Conservation (phyloP, 2,329 filamentous ascomycete genomes). For the Microcyclospora tardicrescens region DNA sequence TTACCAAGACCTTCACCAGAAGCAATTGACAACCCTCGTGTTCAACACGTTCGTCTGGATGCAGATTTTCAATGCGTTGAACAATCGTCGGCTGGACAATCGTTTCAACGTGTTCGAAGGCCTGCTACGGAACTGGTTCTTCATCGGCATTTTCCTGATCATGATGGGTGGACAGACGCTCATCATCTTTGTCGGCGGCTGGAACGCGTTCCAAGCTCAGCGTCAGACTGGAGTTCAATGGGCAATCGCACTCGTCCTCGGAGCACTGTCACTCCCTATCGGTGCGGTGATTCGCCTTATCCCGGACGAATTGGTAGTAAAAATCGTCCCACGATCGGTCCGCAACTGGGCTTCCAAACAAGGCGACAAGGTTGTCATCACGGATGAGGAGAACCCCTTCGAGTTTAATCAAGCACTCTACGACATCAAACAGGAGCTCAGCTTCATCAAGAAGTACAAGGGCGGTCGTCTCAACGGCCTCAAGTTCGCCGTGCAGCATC, state of each 20-base stretch:
- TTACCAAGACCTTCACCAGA: slow-evolving; percentile 20
- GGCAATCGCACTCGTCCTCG: slow-evolving; percentile 75
- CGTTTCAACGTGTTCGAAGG: slow-evolving; percentile 92
- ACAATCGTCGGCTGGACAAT: slow-evolving; percentile 91
- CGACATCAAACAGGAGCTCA: slow-evolving; percentile 67
- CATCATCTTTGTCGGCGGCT: slow-evolving; percentile 76
- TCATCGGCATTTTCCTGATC: slow-evolving; percentile 68
- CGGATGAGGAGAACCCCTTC: slow-evolving; percentile 29
- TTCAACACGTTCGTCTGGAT: slow-evolving; percentile 99
- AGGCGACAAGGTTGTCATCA: slow-evolving; percentile 29
- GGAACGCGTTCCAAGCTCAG: slow-evolving; percentile 60
- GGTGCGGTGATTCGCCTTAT: slow-evolving; percentile 70
- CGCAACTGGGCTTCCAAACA: slow-evolving; percentile 25
- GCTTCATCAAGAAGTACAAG: slow-evolving; percentile 67
- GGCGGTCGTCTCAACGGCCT: slow-evolving; percentile 71
- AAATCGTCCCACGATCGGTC: slow-evolving; percentile 30
- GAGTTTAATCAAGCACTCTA: slow-evolving; percentile 58
- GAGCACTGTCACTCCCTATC: slow-evolving; percentile 71
- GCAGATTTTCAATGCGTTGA: slow-evolving; percentile 98
- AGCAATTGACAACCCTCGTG: slow-evolving; percentile 63
- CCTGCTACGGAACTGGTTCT: slow-evolving; percentile 73
- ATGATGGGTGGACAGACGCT: slow-evolving; percentile 84
- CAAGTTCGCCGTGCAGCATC: slow-evolving; percentile 64
- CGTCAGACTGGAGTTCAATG: slow-evolving; percentile 63
- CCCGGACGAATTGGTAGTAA: slow-evolving; percentile 53